Conservation (phyloP, 106 monocot species). For the Dendrobium officinale region DNA sequence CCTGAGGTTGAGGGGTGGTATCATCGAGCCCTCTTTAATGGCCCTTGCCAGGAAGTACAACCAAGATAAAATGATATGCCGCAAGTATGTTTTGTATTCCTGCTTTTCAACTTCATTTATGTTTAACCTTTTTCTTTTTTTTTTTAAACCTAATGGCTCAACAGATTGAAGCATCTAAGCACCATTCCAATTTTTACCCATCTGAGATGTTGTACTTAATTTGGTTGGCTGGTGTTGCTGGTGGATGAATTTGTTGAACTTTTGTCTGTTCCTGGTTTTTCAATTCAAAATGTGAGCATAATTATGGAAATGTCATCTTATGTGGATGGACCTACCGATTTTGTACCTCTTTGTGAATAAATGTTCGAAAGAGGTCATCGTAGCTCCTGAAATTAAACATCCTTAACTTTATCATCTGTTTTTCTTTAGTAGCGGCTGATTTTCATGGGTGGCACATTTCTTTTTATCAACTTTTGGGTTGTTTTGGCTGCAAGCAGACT, state of each 20-base stretch:
- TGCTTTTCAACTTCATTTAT: not conserved
- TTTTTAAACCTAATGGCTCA: not conserved
- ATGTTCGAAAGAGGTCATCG: not conserved
- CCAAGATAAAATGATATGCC: constrained; percentile 57
- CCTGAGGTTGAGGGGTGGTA: constrained; percentile 49
- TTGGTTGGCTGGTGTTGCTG: not conserved
- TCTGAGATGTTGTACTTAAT: not conserved
- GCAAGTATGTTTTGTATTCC: constrained; percentile 23
- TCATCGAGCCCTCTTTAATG: constrained; percentile 56
- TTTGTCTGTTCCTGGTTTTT: not conserved
- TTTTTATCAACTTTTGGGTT: not conserved
- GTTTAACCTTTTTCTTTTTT: not conserved
- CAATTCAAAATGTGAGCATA: not conserved
- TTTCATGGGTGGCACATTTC: not conserved
- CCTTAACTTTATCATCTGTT: not conserved
- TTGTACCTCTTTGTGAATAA: not conserved
- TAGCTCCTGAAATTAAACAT: not conserved
- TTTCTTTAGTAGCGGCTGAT: not conserved
- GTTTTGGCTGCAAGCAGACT: no score
- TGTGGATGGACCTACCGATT: not conserved
- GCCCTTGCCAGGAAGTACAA: constrained; percentile 63
- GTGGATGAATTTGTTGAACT: not conserved
- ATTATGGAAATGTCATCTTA: not conserved
- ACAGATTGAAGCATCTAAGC: not conserved
- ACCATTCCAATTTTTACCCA: not conserved